Evolutionary conservation across 176 grass and related monocot genomes (phyloP), one percentile per base, ranked within the genome.

Genomic region (Zea luxurians): DNA sequence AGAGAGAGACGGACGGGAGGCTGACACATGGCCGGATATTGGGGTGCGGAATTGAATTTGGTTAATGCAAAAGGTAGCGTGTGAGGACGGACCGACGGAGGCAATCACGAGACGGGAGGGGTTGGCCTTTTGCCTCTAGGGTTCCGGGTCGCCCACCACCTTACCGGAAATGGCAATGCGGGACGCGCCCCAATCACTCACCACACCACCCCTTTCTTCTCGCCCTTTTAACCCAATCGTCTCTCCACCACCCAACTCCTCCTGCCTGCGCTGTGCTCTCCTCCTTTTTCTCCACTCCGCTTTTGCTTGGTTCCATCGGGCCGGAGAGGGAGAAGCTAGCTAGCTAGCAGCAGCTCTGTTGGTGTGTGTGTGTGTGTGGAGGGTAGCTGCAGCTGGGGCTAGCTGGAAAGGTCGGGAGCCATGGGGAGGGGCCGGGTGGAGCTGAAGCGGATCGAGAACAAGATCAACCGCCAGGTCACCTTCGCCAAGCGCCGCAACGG

Each of bases 381-480:
- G 27, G 27, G 27, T 27, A 27, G 27, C 27, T 27, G 27, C 27
- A 27, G 27, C 27, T 27, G 27, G 27, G 37, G 69, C 67, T 13
- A 0, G 18, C 48, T 52, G 48, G 48, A 43, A 12, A 13, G 17
- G 37, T 43, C 20, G 47, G 47, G 48, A 52, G 78, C 73, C 64
- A 97, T 97, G 94, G 94, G 94, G 87, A 78, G 94, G 37, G 94
- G 94, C 2, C 84, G 91, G 66, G 94, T 97, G 20, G 94, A 97
- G 86, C 87, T 97, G 77, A 97, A 97, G 89, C 84, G 94, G 78
- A 97, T 97, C 74, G 94, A 97, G 82, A 97, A 97, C 94, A 97
- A 97, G 94, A 97, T 97, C 73, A 97, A 97, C 85, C 82, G 94
- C 45, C 94, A 93, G 86, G 94, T 97, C 50, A 97, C 94, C 70